Conservation (phyloP, 2,329 filamentous ascomycete species). For the Botrytis byssoidea region DNA sequence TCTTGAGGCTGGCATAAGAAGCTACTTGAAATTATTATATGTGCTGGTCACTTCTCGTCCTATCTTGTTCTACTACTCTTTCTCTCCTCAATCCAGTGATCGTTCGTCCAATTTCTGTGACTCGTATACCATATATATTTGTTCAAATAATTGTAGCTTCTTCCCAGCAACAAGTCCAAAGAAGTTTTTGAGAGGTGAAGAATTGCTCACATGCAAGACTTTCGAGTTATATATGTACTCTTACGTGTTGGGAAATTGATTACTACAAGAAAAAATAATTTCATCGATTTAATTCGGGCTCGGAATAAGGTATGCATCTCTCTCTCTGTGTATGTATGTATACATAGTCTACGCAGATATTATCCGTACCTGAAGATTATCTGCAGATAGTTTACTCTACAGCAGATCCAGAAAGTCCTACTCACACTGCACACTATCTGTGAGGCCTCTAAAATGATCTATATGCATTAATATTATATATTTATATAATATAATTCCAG, state of each 20-base stretch:
- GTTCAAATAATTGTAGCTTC: rapidly evolving
- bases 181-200: not conserved
- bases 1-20: rapidly evolving
- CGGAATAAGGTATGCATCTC: not conserved
- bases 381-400: no score
- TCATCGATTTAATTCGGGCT: not conserved
- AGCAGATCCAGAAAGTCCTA: no score
- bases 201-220: not conserved
- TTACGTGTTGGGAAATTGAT: not conserved
- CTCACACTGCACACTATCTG: no score
- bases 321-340: no score
- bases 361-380: no score
- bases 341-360: no score
- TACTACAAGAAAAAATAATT: not conserved
- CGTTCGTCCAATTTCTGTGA: not conserved
- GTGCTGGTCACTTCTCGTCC: not conserved
- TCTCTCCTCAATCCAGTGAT: not conserved
- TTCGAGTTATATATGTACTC: not conserved
- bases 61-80: not conserved
- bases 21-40: not conserved
- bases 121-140: not conserved
- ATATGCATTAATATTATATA: no score
- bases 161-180: not conserved
- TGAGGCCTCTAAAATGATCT: no score
- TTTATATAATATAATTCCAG: no score